A percentile compares a stretch with the other conserved stretches of the same genome.
Evolutionary conservation across 139 green algal species (phyloP).

Genomic region (Closterium sp.): DNA sequence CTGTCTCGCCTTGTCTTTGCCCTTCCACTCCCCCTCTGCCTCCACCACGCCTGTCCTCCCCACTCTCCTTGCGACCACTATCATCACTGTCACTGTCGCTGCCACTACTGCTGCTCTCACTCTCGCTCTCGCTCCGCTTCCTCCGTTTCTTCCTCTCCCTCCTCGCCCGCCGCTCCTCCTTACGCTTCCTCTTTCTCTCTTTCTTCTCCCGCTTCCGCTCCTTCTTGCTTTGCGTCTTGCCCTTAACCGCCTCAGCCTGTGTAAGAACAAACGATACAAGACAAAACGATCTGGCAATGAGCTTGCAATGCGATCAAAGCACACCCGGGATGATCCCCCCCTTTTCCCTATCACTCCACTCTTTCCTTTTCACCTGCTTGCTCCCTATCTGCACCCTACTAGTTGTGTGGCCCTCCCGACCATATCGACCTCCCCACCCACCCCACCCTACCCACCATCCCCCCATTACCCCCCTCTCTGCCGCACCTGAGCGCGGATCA

Average conservation of each 20-base stretch:
- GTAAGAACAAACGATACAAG: not conserved
- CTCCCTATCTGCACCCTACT: not conserved
- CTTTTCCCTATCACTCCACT: not conserved
- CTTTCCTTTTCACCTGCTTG: not conserved
- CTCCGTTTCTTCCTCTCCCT: constrained; percentile 54
- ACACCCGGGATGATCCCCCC: not conserved
- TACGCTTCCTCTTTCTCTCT: constrained; percentile 36
- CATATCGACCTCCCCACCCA: constrained; percentile 13
- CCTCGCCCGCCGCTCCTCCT: constrained; percentile 35
- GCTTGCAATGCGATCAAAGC: not conserved
- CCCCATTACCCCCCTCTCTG: not conserved
- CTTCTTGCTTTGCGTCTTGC: constrained; percentile 50
- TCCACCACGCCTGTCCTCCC: constrained; percentile 6
- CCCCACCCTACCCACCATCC: not conserved
- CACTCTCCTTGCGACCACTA: not conserved
- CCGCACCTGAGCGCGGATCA: constrained; percentile 49
- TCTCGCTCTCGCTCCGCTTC: constrained; percentile 20
- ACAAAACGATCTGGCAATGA: not conserved
- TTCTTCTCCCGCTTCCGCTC: constrained; percentile 62
- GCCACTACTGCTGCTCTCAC: not conserved
- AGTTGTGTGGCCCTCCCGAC: not conserved
- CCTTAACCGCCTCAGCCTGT: constrained; percentile 19
- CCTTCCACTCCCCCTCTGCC: constrained; percentile 29
- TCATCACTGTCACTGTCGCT: no score
- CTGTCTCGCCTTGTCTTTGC: not conserved